phyloP scores from a whole-genome alignment of 768 basidiomycete species.

The Suillus luteus region DNA sequence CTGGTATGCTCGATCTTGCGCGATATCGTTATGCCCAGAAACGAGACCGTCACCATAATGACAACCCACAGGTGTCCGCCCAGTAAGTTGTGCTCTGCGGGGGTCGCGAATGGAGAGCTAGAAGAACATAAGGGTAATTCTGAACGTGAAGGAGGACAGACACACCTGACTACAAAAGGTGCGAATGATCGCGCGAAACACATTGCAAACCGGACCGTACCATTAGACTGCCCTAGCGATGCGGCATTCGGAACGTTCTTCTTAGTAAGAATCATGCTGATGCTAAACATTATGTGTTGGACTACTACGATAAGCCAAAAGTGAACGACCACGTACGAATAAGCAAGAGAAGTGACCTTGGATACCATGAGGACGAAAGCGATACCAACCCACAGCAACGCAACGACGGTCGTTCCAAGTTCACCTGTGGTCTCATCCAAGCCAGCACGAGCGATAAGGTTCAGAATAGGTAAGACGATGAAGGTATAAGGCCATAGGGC shows the following conservation, averaged over 20 bases:
- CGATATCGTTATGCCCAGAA: slow-evolving; percentile 34
- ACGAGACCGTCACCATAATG: slow-evolving; percentile 49
- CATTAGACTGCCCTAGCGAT: slow-evolving; percentile 63
- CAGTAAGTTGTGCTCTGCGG: slow-evolving; percentile 48
- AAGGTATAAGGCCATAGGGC: slow-evolving; percentile 57
- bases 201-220: slow-evolving; percentile 62
- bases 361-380: slow-evolving; percentile 44
- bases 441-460: slow-evolving; percentile 46
- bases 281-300: slow-evolving; percentile 35
- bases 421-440: slow-evolving; percentile 34
- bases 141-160: neutral
- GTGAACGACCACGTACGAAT: slow-evolving; percentile 46
- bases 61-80: slow-evolving; percentile 60
- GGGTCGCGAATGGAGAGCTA: slow-evolving; percentile 61
- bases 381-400: slow-evolving; percentile 54
- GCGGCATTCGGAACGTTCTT: slow-evolving; percentile 51
- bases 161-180: slow-evolving; percentile 60
- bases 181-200: slow-evolving; percentile 57
- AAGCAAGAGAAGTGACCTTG: slow-evolving; percentile 49
- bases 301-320: neutral
- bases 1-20: slow-evolving; percentile 28
- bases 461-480: slow-evolving; percentile 51
- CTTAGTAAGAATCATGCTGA: slow-evolving; percentile 64
- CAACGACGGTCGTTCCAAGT: slow-evolving; percentile 26
- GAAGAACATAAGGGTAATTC: slow-evolving; percentile 2